Conservation (phyloP, 2,329 filamentous ascomycete species). For the Penicillium expansum region DNA sequence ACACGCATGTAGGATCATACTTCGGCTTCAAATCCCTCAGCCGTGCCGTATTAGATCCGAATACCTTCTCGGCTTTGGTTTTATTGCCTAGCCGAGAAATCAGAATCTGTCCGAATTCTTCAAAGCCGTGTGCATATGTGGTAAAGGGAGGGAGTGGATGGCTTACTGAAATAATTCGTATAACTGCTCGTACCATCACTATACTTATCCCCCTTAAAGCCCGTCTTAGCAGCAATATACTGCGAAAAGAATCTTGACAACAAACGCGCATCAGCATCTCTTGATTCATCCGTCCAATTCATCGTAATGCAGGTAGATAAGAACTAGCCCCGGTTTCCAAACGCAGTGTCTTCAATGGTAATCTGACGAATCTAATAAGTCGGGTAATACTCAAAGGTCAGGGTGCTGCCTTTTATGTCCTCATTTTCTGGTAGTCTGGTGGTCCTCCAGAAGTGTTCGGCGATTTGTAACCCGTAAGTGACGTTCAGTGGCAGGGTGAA, state of each 20-base stretch:
- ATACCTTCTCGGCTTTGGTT: constrained; percentile 2
- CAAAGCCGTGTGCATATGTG: not conserved
- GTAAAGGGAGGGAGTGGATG: not conserved
- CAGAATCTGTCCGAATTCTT: too few relatives aligned
- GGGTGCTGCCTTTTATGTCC: not conserved
- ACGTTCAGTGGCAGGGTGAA: not conserved
- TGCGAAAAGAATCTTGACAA: not conserved
- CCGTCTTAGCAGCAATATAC: not conserved
- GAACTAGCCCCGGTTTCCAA: constrained; percentile 2
- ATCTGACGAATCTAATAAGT: constrained; percentile 1
- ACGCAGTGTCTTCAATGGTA: not conserved
- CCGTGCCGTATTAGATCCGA: not conserved
- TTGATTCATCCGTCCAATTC: constrained; percentile 3
- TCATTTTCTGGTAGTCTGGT: not conserved
- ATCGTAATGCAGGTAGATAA: constrained; percentile 1
- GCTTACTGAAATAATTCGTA: constrained; percentile 7
- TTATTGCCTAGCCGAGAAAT: not conserved
- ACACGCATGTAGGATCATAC: not conserved
- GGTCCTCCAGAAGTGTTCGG: not conserved
- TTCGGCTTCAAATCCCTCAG: not conserved
- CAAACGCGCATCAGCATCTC: not conserved
- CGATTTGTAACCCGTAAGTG: not conserved
- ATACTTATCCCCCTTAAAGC: constrained; percentile 1
- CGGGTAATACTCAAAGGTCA: not conserved
- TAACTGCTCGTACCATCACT: not conserved